Conservation (phyloP, 2,329 filamentous ascomycete species). For the Elsinoe fawcettii region DNA sequence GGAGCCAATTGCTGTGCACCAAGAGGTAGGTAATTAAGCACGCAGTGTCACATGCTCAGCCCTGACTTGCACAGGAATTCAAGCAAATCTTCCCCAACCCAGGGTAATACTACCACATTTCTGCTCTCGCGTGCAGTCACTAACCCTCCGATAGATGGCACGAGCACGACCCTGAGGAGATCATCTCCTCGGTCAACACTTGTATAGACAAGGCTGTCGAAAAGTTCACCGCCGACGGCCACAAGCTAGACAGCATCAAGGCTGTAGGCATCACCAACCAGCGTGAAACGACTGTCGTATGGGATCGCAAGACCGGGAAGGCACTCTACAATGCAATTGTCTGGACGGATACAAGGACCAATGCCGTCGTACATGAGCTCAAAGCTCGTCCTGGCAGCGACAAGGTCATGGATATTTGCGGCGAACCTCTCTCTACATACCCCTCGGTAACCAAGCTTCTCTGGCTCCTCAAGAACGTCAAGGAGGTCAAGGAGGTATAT, state of each 20-base stretch:
- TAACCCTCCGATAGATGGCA: slow-evolving; percentile 61
- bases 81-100: slow-evolving; percentile 75
- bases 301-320: slow-evolving; percentile 74
- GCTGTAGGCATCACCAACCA: slow-evolving; percentile 84
- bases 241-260: slow-evolving; percentile 60
- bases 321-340: slow-evolving; percentile 78
- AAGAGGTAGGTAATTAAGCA: slow-evolving; percentile 42
- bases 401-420: slow-evolving; percentile 61
- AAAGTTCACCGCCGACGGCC: slow-evolving; percentile 62
- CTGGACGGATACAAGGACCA: slow-evolving; percentile 81
- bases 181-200: slow-evolving; percentile 64
- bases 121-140: neutral
- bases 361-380: slow-evolving; percentile 66
- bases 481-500: slow-evolving; percentile 64
- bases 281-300: slow-evolving; percentile 78
- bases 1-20: slow-evolving; percentile 71
- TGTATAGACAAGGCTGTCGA: slow-evolving; percentile 73
- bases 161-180: slow-evolving; percentile 74
- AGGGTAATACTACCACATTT: slow-evolving; percentile 52
- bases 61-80: slow-evolving; percentile 50
- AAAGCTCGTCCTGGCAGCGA: slow-evolving; percentile 61
- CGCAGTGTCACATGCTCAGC: neutral
- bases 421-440: slow-evolving; percentile 79
- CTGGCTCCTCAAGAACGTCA: slow-evolving; percentile 70
- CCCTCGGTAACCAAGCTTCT: slow-evolving; percentile 77